phyloP scores from a whole-genome alignment of 257 asterid genomes.

The Solanum raphanifolium region DNA sequence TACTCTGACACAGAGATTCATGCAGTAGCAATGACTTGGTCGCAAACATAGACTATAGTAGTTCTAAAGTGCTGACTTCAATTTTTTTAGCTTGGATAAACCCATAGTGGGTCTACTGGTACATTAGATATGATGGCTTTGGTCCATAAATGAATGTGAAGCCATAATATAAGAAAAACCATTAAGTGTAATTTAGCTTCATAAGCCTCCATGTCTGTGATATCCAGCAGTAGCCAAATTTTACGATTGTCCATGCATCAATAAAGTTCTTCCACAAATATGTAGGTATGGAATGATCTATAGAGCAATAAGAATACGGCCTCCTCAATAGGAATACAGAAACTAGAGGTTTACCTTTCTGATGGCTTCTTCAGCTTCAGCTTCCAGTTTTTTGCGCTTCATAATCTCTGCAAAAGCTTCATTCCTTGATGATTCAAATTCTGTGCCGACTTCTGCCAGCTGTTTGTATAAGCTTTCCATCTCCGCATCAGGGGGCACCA shows the following conservation, averaged over 20 bases:
- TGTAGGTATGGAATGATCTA: background rate
- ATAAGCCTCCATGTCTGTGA: background rate
- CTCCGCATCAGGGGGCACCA: slow-evolving; percentile 15
- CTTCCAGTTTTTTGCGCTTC: slow-evolving; percentile 37
- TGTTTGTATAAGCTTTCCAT: slow-evolving; percentile 23
- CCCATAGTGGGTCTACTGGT: background rate
- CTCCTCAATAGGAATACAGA: background rate
- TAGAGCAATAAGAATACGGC: background rate
- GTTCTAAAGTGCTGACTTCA: background rate
- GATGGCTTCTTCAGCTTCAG: slow-evolving; percentile 35
- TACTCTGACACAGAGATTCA: background rate
- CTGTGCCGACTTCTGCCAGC: slow-evolving; percentile 25
- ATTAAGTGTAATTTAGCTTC: background rate
- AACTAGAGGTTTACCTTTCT: slow-evolving; percentile 27
- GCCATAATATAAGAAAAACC: background rate
- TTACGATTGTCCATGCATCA: background rate
- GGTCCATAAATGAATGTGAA: background rate
- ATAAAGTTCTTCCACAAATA: background rate
- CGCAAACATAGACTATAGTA: background rate
- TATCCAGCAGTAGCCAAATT: background rate
- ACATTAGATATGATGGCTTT: background rate
- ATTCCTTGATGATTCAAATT: slow-evolving; percentile 29
- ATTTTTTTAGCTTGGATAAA: background rate
- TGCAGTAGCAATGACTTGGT: background rate
- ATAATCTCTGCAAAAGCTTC: slow-evolving; percentile 33